Conservation (phyloP, 2,329 filamentous ascomycete genomes). For the Trichoderma hamatum region DNA sequence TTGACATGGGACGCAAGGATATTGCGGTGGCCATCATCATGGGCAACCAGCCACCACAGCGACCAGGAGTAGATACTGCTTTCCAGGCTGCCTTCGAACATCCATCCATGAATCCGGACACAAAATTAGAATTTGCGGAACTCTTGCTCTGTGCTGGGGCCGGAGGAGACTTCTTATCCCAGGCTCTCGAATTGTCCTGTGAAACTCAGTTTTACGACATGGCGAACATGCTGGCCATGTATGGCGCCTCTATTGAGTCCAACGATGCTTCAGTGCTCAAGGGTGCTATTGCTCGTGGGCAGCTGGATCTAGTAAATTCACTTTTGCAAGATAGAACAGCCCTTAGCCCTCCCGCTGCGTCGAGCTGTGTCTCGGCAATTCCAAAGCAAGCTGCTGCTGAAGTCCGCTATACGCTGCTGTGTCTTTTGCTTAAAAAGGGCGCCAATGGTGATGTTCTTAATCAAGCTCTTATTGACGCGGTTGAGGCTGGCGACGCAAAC, state of each 20-base stretch:
- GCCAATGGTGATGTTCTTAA: constrained; percentile 52
- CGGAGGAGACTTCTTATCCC: constrained; percentile 52
- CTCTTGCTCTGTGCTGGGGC: constrained; percentile 62
- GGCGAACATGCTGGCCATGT: constrained; percentile 55
- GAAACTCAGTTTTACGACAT: constrained; percentile 57
- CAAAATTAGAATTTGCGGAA: constrained; percentile 57
- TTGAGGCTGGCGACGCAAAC: constrained; percentile 51
- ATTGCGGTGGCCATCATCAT: constrained; percentile 59
- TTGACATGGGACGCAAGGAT: constrained; percentile 54
- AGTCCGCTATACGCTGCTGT: constrained; percentile 49
- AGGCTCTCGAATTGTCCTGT: constrained; percentile 53
- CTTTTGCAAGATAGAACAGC: constrained; percentile 50
- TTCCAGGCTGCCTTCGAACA: constrained; percentile 53
- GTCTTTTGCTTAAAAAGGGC: constrained; percentile 53
- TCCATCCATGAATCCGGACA: constrained; percentile 49
- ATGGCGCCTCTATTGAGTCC: constrained; percentile 59
- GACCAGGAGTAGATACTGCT: constrained; percentile 52
- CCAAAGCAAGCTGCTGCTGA: constrained; percentile 52
- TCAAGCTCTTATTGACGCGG: constrained; percentile 55
- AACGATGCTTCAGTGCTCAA: constrained; percentile 54
- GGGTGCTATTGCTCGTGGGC: constrained; percentile 50
- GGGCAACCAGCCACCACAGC: constrained; percentile 55
- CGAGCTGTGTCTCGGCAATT: constrained; percentile 53
- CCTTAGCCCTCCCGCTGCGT: constrained; percentile 51
- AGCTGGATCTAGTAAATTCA: constrained; percentile 51